phyloP scores from a whole-genome alignment of 164 flowering plant genomes.

The Platanus orientalis region DNA sequence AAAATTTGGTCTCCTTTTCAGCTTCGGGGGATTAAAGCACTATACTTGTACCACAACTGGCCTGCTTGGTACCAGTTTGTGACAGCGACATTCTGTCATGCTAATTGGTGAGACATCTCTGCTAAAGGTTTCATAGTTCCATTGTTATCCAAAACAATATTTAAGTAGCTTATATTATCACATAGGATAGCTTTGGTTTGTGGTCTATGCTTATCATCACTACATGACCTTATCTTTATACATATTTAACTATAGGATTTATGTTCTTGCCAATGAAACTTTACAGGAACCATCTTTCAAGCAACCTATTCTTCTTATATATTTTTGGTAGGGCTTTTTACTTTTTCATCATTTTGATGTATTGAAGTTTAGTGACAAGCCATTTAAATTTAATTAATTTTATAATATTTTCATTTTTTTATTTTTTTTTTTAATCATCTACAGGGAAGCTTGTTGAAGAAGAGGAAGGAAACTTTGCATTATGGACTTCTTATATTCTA shows the following conservation, averaged over 20 bases:
- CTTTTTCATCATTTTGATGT: slow-evolving; percentile 2
- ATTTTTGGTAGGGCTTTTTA: slow-evolving; percentile 67
- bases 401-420: slow-evolving; percentile 1
- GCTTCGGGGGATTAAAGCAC: slow-evolving; percentile 52
- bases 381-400: neutral
- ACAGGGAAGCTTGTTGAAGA: slow-evolving; percentile 98
- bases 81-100: slow-evolving; percentile 93
- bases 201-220: neutral
- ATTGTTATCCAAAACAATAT: neutral
- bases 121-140: neutral
- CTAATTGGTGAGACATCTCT: slow-evolving; percentile 68
- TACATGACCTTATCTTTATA: neutral
- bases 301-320: slow-evolving; percentile 95
- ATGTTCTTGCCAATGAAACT: slow-evolving; percentile 10
- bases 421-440: neutral
- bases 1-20: slow-evolving; percentile 14
- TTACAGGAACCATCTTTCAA: slow-evolving; percentile 92
- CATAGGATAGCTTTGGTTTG: neutral
- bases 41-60: slow-evolving; percentile 74
- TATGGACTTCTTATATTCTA: slow-evolving; percentile 86
- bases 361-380: neutral
- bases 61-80: slow-evolving; percentile 96
- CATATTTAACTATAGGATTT: neutral
- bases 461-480: slow-evolving; percentile 89
- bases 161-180: neutral